These are phyloP conservation scores for Elsinoe australis DNA, from an alignment of 2,329 filamentous ascomycete species.

Conservation along the genomic window DNA sequence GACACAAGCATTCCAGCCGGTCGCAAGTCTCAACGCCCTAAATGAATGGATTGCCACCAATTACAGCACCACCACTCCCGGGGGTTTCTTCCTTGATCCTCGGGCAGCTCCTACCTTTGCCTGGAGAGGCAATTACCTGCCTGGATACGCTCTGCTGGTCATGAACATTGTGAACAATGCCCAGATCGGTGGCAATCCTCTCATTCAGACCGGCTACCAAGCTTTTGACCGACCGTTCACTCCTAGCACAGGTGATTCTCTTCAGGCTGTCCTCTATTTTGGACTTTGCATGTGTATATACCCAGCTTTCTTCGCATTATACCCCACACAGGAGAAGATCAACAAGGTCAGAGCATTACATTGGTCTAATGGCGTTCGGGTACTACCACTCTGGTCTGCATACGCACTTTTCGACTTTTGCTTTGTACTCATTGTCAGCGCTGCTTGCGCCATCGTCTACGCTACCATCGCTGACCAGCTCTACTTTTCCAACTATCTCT, in stretches of 20 bases:
- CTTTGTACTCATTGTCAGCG: constrained; percentile 60
- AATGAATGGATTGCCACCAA: constrained; percentile 54
- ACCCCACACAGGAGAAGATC: constrained; percentile 76
- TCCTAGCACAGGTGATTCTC: constrained; percentile 59
- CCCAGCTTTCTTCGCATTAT: constrained; percentile 80
- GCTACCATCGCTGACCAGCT: constrained; percentile 56
- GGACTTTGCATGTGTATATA: constrained; percentile 69
- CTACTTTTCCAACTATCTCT: constrained; percentile 75
- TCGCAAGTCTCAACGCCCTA: constrained; percentile 62
- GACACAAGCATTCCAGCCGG: constrained; percentile 38
- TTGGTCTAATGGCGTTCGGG: constrained; percentile 84
- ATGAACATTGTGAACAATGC: constrained; percentile 86
- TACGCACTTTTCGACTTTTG: constrained; percentile 74
- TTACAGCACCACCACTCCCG: constrained; percentile 63
- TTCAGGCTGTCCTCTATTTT: constrained; percentile 77
- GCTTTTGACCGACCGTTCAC: constrained; percentile 68
- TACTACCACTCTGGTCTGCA: constrained; percentile 74
- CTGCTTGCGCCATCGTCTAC: constrained; percentile 62
- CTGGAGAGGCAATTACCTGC: constrained; percentile 58
- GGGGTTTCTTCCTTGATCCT: constrained; percentile 67
- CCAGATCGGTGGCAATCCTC: constrained; percentile 54
- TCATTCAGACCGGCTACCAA: constrained; percentile 64
- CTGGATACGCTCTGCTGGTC: constrained; percentile 63
- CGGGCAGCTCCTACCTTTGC: constrained; percentile 53
- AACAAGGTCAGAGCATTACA: constrained; percentile 74